These are phyloP conservation scores for Agapanthus africanus DNA, from an alignment of 106 monocot genomes.

Conservation along the genomic window DNA sequence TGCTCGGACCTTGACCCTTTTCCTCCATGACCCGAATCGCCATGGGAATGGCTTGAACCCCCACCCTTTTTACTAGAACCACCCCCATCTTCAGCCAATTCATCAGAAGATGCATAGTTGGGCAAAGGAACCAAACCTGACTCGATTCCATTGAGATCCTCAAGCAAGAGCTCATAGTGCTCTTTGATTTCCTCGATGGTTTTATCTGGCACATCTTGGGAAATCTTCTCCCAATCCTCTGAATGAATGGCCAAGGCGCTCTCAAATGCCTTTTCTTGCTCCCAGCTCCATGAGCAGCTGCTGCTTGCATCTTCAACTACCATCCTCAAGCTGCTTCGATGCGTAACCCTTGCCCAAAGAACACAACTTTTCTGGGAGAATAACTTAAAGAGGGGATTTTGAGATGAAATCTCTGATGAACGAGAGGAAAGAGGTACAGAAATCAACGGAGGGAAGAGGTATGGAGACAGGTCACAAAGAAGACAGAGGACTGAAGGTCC, in stretches of 20 bases:
- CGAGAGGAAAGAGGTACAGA: not conserved
- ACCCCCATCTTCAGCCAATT: slow-evolving; percentile 12
- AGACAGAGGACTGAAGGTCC: not conserved
- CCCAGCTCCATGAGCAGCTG: slow-evolving; percentile 63
- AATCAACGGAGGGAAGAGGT: not conserved
- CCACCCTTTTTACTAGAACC: slow-evolving; percentile 26
- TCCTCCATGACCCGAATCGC: slow-evolving; percentile 33
- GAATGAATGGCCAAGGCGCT: slow-evolving; percentile 42
- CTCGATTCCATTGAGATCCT: slow-evolving; percentile 72
- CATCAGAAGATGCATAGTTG: slow-evolving; percentile 36
- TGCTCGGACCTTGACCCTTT: slow-evolving; percentile 65
- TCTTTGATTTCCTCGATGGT: slow-evolving; percentile 53
- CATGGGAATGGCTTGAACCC: not conserved
- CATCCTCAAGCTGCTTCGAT: slow-evolving; percentile 4
- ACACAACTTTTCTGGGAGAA: not conserved
- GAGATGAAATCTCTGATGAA: not conserved
- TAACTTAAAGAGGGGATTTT: not conserved
- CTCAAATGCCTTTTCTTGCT: slow-evolving; percentile 89
- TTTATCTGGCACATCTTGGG: slow-evolving; percentile 50
- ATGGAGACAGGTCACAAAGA: not conserved
- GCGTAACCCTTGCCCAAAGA: not conserved
- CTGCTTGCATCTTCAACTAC: slow-evolving; percentile 45
- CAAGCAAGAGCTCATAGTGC: slow-evolving; percentile 67
- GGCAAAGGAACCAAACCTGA: slow-evolving; percentile 67
- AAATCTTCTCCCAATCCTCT: slow-evolving; percentile 61